Evolutionary conservation across 441 rosid species (phyloP).

Genomic region (Gossypium gossypioides): DNA sequence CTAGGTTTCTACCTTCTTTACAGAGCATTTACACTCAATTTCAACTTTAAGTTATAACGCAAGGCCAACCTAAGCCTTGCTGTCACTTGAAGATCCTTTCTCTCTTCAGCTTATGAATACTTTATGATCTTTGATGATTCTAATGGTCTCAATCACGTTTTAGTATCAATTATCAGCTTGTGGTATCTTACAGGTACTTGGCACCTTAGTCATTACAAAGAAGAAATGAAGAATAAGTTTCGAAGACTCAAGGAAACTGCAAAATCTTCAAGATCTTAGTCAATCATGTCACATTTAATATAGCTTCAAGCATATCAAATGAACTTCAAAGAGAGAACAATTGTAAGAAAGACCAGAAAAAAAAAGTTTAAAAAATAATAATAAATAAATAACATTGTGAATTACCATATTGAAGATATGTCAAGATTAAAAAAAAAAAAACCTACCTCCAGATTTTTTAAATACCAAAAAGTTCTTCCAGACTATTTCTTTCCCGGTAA

Average conservation of each 20-base stretch:
- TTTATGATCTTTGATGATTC: neutral
- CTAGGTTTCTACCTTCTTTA: neutral
- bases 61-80: neutral
- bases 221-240: neutral
- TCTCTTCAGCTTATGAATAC: neutral
- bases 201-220: neutral
- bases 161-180: neutral
- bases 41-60: neutral
- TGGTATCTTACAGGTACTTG: neutral
- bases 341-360: neutral
- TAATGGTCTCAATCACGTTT: neutral
- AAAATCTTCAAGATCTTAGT: neutral
- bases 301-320: neutral
- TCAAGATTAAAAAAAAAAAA: neutral
- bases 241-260: neutral
- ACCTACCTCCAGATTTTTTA: neutral
- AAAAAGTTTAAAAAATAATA: neutral
- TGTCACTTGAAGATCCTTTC: neutral
- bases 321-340: neutral
- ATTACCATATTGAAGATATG: neutral
- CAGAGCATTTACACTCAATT: neutral
- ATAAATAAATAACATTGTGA: neutral
- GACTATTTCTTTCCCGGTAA: neutral
- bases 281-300: neutral
- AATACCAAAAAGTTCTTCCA: neutral